Conservation (phyloP, 768 basidiomycete species). For the Lentinula edodes region DNA sequence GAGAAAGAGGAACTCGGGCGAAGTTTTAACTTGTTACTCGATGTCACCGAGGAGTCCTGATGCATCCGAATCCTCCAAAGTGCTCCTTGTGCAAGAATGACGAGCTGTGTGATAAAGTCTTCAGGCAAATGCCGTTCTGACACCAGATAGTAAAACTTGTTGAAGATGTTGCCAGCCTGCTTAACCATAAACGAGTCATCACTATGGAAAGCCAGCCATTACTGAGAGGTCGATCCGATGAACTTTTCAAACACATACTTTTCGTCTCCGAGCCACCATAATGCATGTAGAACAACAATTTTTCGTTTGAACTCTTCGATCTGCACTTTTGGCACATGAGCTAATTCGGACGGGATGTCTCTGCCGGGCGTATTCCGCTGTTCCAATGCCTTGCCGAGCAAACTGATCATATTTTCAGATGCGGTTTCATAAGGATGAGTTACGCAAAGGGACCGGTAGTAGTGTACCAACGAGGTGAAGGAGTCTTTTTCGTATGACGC, state of each 20-base stretch:
- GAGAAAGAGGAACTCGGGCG: slow-evolving; percentile 18
- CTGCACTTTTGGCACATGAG: slow-evolving; percentile 42
- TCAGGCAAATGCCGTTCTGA: slow-evolving; percentile 65
- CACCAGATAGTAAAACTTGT: slow-evolving; percentile 57
- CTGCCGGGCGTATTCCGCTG: slow-evolving; percentile 40
- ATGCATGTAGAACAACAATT: slow-evolving; percentile 69
- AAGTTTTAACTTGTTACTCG: slow-evolving; percentile 14
- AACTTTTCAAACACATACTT: slow-evolving; percentile 41
- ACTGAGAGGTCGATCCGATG: neutral
- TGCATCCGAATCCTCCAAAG: slow-evolving; percentile 83
- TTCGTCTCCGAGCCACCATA: slow-evolving; percentile 56
- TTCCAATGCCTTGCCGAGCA: slow-evolving; percentile 64
- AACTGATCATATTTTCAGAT: slow-evolving; percentile 73
- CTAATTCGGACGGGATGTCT: slow-evolving; percentile 21
- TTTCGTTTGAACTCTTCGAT: slow-evolving; percentile 69
- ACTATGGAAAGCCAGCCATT: slow-evolving; percentile 23
- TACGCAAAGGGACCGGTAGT: slow-evolving; percentile 89
- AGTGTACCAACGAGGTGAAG: slow-evolving; percentile 78
- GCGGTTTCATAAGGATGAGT: slow-evolving; percentile 83
- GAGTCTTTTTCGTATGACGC: slow-evolving; percentile 78
- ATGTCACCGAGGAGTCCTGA: slow-evolving; percentile 35
- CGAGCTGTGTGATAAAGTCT: slow-evolving; percentile 69
- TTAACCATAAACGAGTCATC: slow-evolving; percentile 42
- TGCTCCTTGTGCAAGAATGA: slow-evolving; percentile 73
- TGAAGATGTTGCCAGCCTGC: slow-evolving; percentile 42